Evolutionary conservation across 345 rosid species (phyloP), one percentile per base, ranked within the genome.

Genomic region (Gossypium rotundifolium): DNA sequence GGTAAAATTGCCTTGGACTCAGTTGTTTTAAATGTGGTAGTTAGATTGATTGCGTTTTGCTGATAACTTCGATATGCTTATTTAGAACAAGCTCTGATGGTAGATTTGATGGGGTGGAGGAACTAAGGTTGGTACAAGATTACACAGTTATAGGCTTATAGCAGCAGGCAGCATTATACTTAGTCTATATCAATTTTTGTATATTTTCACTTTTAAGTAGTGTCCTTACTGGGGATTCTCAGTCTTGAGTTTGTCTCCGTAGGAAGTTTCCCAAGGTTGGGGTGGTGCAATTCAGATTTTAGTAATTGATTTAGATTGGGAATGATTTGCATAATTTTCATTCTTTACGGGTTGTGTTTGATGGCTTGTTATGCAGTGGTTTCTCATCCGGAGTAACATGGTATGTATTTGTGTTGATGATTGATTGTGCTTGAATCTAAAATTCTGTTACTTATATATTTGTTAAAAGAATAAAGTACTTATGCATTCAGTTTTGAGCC

Each of bases 1-100:
- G 94, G 99, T 93, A 66, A 80, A 72, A 62, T 25, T 65, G 18
- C 68, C 22, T 70, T 7, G 11, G 44, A 10, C 48, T 70, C 60
- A 52, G 20, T 44, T 44, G 23, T 17, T 52, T 16, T 9, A 51
- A 51, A 17, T 52, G 20, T 33, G 16, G 23, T 70, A 17, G 40
- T 51, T 60, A 51, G 11, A 51, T 52, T 27, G 60, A 52, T 51
- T 29, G 25, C 20, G 4, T 2, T 52, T 70, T 70, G 40, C 25
- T 52, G 7, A 40, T 40, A 11, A 57, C 53, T 72, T 57, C 65
- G 40, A 7, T 14, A 52, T 68, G 17, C 46, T 7, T 70, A 4
- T n/a, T 2, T 33, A n/a, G 22, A 33, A 68, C n/a, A 69, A 70
- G 48, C 11, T 4, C 4, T 70, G 20, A 52, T 52, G 25, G 33